Base-by-base conservation (phyloP, 2,329 filamentous ascomycete species). In the Clarireedia hainanense region DNA sequence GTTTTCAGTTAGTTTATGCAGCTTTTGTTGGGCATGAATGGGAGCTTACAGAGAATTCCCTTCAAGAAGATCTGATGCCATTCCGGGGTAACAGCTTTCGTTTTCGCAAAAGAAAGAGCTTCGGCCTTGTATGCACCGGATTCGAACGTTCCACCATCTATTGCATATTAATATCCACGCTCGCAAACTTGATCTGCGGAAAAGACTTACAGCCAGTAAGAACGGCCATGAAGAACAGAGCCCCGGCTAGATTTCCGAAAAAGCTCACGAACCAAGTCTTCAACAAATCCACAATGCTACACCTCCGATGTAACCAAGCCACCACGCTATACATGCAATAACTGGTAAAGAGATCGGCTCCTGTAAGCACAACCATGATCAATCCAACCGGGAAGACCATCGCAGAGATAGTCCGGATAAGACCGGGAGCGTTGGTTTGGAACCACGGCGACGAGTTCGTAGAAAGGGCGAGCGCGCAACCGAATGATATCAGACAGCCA, bases 51-150 rank as follows among this genome's bases (percentile, higher is more conserved):
- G 4, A 79, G 76, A 46, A 83, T 80, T 1, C 69, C 79, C 43
- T 76, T 72, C 0, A 81, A 66, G 62, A 83, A 80, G 50, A 82
- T 77, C 55, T 76, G 72, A 50, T 78, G 75, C 69, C 77, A 78
- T 2, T 70, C 61, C 0, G 78, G 78, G 0, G 67, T 70, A 9
- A 79, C 66, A 58, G 74, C 75, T 60, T 81, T 82, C 17, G 72
- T 70, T 9, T 71, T 75, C 0, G 75, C 74, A 50, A 76, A 77
- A 1, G 69, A 65, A 23, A 77, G 70, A 2, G 73, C 74, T 50
- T 76, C 68, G 0, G 70, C 68, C 50, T 68, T 70, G 63, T 75
- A 80, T 0, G 74, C 72, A 3, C 72, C 70, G 3, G 71, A 62
- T 27, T 70, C 71, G 67, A 76, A 80, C 24, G 70, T 70, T 36